A percentile compares a stretch with the other conserved stretches of the same genome.
Conservation (phyloP, 352 stramenopile genomes). For the Pythium periplocum region DNA sequence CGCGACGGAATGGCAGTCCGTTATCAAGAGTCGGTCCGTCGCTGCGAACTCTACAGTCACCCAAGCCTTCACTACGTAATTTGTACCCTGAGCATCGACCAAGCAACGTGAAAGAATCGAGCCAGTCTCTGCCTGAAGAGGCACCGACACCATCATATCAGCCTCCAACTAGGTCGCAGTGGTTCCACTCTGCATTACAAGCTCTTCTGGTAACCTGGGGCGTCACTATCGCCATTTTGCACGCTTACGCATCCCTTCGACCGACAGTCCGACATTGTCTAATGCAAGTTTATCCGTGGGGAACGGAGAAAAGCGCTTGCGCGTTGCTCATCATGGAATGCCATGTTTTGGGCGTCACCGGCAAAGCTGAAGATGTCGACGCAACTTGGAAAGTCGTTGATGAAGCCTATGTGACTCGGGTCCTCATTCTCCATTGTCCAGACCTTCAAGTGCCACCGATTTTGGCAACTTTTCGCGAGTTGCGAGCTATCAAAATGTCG, state of each 20-base stretch:
- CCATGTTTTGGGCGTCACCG: too few relatives aligned
- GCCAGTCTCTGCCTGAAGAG: neutral
- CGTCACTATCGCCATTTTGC: neutral
- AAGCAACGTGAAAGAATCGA: neutral
- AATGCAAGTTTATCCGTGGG: constrained; percentile 12
- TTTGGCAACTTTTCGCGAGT: neutral
- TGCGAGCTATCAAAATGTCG: constrained; percentile 15
- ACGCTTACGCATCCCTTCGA: constrained; percentile 3
- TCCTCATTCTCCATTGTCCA: constrained; percentile 11
- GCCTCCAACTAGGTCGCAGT: too few relatives aligned
- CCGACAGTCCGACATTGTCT: neutral
- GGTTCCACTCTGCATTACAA: neutral
- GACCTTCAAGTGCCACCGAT: constrained; percentile 3
- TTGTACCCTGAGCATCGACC: neutral
- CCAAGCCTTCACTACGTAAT: too few relatives aligned
- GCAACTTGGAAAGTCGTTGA: neutral
- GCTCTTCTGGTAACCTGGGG: neutral
- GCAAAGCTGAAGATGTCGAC: neutral
- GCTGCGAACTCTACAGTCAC: too few relatives aligned
- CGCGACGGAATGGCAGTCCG: neutral
- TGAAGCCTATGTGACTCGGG: neutral
- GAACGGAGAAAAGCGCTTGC: constrained; percentile 3
- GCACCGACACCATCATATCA: too few relatives aligned
- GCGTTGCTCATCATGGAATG: constrained; percentile 9
- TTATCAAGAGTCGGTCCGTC: too few relatives aligned